phyloP scores from a whole-genome alignment of 169 alveolate genomes.

The Cyclospora cayetanensis region DNA sequence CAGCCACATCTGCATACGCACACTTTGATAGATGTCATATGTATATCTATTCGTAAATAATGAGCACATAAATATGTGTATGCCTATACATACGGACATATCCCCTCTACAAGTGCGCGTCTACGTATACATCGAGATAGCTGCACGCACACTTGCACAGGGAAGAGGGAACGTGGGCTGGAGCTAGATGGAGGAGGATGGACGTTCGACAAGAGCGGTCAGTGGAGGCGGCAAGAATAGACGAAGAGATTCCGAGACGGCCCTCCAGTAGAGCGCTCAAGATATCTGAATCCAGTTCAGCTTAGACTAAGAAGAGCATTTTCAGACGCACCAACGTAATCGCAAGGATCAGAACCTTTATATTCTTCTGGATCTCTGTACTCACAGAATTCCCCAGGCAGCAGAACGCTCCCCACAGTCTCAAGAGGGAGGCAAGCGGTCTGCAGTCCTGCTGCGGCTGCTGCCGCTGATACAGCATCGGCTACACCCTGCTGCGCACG shows the following conservation, averaged over 20 bases:
- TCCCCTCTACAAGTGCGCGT: neutral
- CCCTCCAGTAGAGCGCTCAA: neutral
- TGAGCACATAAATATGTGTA: neutral
- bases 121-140: neutral
- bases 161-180: neutral
- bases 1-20: neutral
- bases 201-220: neutral
- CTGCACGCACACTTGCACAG: neutral
- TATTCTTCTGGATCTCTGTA: slow-evolving; percentile 64
- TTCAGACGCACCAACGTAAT: slow-evolving; percentile 60
- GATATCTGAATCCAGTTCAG: too few species aligned
- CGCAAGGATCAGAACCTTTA: slow-evolving; percentile 64
- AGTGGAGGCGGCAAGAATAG: neutral
- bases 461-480: neutral
- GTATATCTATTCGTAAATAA: neutral
- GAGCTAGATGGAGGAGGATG: neutral
- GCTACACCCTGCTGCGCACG: neutral
- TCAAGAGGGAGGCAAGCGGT: neutral
- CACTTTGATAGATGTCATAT: neutral
- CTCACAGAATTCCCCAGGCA: slow-evolving; percentile 70
- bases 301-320: too few species aligned
- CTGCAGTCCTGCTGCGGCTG: neutral
- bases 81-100: neutral
- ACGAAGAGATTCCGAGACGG: neutral
- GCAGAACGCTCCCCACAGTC: slow-evolving; percentile 44